A percentile compares a stretch with the other conserved stretches of the same genome.
Conservation (phyloP, 2,329 filamentous ascomycete genomes). For the Epichloe bromicola region DNA sequence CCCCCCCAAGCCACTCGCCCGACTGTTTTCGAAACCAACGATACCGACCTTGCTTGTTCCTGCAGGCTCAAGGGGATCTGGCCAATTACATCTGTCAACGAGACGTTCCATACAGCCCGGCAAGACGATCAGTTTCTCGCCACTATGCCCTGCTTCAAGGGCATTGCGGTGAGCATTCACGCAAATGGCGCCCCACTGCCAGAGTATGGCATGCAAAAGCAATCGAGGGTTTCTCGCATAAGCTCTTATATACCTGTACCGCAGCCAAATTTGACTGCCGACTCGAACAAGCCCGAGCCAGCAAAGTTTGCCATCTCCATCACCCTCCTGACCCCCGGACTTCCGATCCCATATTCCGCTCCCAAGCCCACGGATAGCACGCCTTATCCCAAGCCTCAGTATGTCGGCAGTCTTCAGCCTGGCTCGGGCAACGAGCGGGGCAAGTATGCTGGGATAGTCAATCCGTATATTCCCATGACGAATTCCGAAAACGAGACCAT, state of each 20-base stretch:
- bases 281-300: constrained; percentile 69
- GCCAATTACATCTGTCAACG: not conserved
- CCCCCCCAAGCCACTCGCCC: not conserved
- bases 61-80: not conserved
- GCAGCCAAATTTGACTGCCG: constrained; percentile 54
- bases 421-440: constrained; percentile 34
- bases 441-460: constrained; percentile 44
- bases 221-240: constrained; percentile 81
- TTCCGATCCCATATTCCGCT: constrained; percentile 84
- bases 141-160: constrained; percentile 92
- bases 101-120: not conserved
- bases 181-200: constrained; percentile 65
- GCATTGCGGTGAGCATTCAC: constrained; percentile 96
- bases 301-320: constrained; percentile 98
- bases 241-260: constrained; percentile 96
- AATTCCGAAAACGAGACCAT: constrained; percentile 92
- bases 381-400: constrained; percentile 68
- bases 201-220: constrained; percentile 90
- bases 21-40: not conserved
- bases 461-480: constrained; percentile 84
- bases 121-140: constrained; percentile 8
- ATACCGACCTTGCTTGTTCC: constrained; percentile 2
- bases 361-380: constrained; percentile 67
- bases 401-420: constrained; percentile 56
- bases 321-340: constrained; percentile 78